Percentiles rank a stretch among this genome's conserved stretches.
Conservation (phyloP, 2,329 filamentous ascomycete genomes). For the Scortechinia acanthostroma region DNA sequence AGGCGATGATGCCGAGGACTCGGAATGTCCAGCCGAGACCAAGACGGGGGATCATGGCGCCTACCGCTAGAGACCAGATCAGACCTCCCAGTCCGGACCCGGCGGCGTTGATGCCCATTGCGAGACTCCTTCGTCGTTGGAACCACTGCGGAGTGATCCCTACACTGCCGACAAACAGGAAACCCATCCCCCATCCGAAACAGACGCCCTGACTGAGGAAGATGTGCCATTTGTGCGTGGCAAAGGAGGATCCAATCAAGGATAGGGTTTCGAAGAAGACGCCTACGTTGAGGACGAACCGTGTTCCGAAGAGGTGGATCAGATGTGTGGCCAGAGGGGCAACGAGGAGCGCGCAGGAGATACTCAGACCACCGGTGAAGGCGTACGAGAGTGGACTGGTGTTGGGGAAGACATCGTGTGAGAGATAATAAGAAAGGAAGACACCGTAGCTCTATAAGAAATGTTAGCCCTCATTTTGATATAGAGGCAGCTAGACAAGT, state of each 20-base stretch:
- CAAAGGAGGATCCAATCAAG: conserved; percentile 43
- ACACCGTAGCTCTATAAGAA: conserved; percentile 34
- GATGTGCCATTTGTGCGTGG: conserved; percentile 46
- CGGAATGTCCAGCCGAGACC: conserved; percentile 54
- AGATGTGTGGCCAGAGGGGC: conserved; percentile 26
- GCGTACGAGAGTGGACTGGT: conserved; percentile 47
- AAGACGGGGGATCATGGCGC: conserved; percentile 45
- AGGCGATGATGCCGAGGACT: conserved; percentile 45
- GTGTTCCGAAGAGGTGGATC: conserved; percentile 17
- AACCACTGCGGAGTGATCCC: conserved; percentile 58
- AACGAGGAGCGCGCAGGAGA: conserved; percentile 29
- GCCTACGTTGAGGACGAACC: conserved; percentile 36
- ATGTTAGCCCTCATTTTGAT: neutral
- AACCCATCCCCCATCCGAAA: conserved; percentile 54
- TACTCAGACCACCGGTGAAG: conserved; percentile 49
- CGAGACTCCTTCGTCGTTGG: conserved; percentile 40
- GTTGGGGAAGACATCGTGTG: conserved; percentile 36
- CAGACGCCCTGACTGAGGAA: conserved; percentile 51
- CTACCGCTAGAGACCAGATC: conserved; percentile 46
- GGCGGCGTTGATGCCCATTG: conserved; percentile 49
- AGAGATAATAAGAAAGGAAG: conserved; percentile 47
- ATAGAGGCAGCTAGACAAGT: neutral
- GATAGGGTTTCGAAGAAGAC: conserved; percentile 39
- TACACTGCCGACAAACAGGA: conserved; percentile 46
- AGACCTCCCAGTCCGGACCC: conserved; percentile 53